These are phyloP conservation scores for Moricandia arvensis DNA, from an alignment of 345 rosid genomes.

Conservation along the genomic window DNA sequence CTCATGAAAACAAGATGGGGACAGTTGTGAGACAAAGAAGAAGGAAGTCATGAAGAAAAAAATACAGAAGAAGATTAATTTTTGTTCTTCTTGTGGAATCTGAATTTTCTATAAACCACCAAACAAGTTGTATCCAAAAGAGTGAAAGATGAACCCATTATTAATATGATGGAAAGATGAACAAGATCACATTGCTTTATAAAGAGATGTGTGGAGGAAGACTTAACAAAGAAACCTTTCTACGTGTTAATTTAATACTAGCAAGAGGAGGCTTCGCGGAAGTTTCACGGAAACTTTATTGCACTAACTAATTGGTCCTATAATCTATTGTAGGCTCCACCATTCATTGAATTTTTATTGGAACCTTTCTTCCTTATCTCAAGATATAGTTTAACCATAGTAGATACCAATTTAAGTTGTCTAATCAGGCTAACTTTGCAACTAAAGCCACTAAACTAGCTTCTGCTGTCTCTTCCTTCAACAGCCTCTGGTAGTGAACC, in stretches of 20 bases:
- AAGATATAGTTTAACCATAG: background rate
- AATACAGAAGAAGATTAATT: background rate
- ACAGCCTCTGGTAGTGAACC: background rate
- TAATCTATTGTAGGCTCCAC: background rate
- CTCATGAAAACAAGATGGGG: background rate
- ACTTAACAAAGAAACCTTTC: background rate
- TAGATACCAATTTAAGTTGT: background rate
- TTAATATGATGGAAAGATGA: background rate
- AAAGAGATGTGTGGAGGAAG: background rate
- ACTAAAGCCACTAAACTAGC: background rate
- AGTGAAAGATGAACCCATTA: background rate
- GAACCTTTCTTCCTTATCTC: background rate
- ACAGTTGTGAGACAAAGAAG: background rate
- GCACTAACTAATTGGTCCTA: background rate
- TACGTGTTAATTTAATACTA: background rate
- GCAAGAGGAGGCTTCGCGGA: background rate
- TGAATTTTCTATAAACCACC: background rate
- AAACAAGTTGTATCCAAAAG: background rate
- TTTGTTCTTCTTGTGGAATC: background rate
- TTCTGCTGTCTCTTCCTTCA: background rate
- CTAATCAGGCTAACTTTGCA: background rate
- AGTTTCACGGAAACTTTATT: background rate
- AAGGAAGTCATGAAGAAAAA: background rate
- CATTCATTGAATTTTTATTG: background rate
- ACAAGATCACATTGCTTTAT: background rate